Evolutionary conservation across 495 filamentous ascomycete species (phyloP).

Genomic region (Podospora sp.): DNA sequence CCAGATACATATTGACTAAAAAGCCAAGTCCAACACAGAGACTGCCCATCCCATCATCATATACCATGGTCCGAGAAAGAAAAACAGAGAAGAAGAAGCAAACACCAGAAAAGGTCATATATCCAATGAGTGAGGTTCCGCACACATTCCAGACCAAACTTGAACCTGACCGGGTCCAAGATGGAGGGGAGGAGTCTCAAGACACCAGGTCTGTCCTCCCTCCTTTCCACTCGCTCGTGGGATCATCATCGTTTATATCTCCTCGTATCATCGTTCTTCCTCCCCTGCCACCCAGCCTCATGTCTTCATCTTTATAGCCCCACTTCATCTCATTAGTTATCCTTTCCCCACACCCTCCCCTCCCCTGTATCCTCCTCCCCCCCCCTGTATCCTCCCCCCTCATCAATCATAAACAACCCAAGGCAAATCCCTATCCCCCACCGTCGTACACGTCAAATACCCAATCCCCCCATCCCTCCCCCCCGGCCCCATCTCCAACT

Average conservation of each 20-base stretch:
- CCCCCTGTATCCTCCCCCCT: background rate
- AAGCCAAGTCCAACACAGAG: background rate
- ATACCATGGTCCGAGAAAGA: slow-evolving; percentile 14
- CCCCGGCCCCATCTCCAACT: slow-evolving; percentile 60
- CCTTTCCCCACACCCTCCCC: no score
- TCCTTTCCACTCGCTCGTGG: slow-evolving; percentile 7
- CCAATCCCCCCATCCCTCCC: slow-evolving; percentile 42
- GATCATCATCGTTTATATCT: background rate
- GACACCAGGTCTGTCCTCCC: slow-evolving; percentile 19
- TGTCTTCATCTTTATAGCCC: background rate
- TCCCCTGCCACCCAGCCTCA: background rate
- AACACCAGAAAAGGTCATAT: background rate
- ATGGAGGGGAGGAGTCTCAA: slow-evolving; percentile 8
- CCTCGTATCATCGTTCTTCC: background rate
- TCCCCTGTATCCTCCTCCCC: background rate
- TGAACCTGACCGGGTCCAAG: background rate
- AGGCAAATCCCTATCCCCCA: slow-evolving; percentile 78
- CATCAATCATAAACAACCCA: slow-evolving; percentile 52
- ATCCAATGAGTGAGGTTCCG: background rate
- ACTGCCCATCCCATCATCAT: slow-evolving; percentile 8
- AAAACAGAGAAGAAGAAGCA: background rate
- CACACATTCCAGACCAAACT: no score
- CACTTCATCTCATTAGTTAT: background rate
- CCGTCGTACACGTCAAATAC: slow-evolving; percentile 79
- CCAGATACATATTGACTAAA: background rate